phyloP scores from a whole-genome alignment of 1,284 basidiomycete genomes.

The Cystobasidium sp. region DNA sequence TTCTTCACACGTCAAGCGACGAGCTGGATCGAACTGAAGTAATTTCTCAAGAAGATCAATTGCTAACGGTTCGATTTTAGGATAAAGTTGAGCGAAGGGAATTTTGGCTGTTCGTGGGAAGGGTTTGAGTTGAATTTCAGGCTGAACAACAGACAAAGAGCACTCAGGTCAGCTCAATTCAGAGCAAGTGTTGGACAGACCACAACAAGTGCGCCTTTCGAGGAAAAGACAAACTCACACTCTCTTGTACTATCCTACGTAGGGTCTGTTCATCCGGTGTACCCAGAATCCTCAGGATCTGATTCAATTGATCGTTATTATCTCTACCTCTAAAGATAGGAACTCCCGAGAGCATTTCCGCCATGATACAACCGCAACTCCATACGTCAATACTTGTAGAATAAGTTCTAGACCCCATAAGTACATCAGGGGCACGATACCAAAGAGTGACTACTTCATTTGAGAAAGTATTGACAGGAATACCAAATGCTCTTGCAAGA shows the following conservation, averaged over 20 bases:
- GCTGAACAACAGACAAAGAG: slow-evolving; percentile 61
- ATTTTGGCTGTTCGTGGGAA: slow-evolving; percentile 91
- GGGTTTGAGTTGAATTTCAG: slow-evolving; percentile 84
- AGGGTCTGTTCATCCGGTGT: slow-evolving; percentile 90
- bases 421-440: slow-evolving; percentile 98
- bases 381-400: slow-evolving; percentile 99
- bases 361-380: slow-evolving; percentile 99
- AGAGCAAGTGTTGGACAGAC: background rate
- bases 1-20: slow-evolving; percentile 88
- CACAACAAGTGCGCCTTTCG: background rate
- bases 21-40: slow-evolving; percentile 93
- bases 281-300: slow-evolving; percentile 96
- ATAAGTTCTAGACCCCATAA: slow-evolving; percentile 95
- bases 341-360: slow-evolving; percentile 91
- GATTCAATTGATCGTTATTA: slow-evolving; percentile 95
- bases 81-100: slow-evolving; percentile 83
- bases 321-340: slow-evolving; percentile 97
- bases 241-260: slow-evolving; percentile 87
- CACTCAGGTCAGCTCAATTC: slow-evolving; percentile 17
- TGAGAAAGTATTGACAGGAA: slow-evolving; percentile 93
- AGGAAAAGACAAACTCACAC: slow-evolving; percentile 64
- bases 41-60: slow-evolving; percentile 93
- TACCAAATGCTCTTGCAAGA: slow-evolving; percentile 90
- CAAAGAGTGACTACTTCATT: slow-evolving; percentile 97
- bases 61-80: slow-evolving; percentile 91